Conservation (phyloP, 1,139 yeast genomes). For the Yamadazyma aaseri region DNA sequence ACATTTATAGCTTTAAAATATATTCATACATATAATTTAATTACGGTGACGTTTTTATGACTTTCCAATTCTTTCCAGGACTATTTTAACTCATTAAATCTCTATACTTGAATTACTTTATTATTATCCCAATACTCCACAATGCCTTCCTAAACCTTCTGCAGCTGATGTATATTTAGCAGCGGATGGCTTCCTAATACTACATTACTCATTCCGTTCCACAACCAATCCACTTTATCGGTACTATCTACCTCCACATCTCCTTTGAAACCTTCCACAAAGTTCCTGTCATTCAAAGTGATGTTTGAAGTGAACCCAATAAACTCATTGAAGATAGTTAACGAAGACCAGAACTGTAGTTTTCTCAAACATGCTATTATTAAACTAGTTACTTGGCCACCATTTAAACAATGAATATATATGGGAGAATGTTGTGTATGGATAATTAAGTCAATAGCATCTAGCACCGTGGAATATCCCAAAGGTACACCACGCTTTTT, state of each 20-base stretch:
- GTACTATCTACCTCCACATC: conserved; percentile 52
- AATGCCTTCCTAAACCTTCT: too few species aligned
- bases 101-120: too few species aligned
- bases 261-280: conserved; percentile 77
- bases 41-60: neutral
- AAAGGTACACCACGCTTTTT: conserved; percentile 80
- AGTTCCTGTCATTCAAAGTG: conserved; percentile 77
- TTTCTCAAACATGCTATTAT: conserved; percentile 84
- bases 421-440: conserved; percentile 65
- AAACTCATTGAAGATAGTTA: conserved; percentile 85
- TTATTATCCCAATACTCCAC: too few species aligned
- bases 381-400: conserved; percentile 83
- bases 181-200: conserved; percentile 49
- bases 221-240: conserved; percentile 65
- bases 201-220: conserved; percentile 67
- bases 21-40: neutral
- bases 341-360: conserved; percentile 84
- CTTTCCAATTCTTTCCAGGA: too few species aligned
- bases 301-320: conserved; percentile 74
- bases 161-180: conserved; percentile 31
- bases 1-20: neutral
- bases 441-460: conserved; percentile 59
- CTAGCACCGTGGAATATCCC: conserved; percentile 58
- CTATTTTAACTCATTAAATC: too few species aligned
- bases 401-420: conserved; percentile 84